Conservation (phyloP, 768 basidiomycete species). For the Agrocybe chaxingu region DNA sequence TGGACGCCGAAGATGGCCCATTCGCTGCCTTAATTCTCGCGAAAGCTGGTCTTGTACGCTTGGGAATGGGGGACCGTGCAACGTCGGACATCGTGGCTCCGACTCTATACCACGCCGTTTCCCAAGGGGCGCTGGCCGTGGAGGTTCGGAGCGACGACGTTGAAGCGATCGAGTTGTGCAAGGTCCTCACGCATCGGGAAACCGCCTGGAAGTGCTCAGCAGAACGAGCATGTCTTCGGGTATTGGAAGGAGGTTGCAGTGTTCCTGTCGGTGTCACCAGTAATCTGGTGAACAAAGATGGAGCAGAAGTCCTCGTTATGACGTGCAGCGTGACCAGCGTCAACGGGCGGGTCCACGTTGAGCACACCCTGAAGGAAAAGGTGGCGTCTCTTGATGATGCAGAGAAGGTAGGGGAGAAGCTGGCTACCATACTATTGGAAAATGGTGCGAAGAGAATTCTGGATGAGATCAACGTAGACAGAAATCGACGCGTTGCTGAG, state of each 20-base stretch:
- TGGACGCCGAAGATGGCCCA: slow-evolving; percentile 77
- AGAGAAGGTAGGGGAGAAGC: slow-evolving; percentile 60
- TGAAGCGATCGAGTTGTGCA: slow-evolving; percentile 60
- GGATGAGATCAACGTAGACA: slow-evolving; percentile 76
- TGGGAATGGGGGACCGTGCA: slow-evolving; percentile 71
- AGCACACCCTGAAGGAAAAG: slow-evolving; percentile 52
- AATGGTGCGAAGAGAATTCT: slow-evolving; percentile 77
- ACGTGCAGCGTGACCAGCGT: slow-evolving; percentile 85
- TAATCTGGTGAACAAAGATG: slow-evolving; percentile 32
- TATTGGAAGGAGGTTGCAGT: slow-evolving; percentile 94
- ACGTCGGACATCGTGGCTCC: slow-evolving; percentile 74
- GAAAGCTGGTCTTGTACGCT: slow-evolving; percentile 84
- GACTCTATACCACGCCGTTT: slow-evolving; percentile 82
- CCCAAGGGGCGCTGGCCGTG: slow-evolving; percentile 88
- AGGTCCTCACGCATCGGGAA: slow-evolving; percentile 67
- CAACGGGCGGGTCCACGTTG: slow-evolving; percentile 68
- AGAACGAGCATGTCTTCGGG: slow-evolving; percentile 85
- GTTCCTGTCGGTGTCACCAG: slow-evolving; percentile 89
- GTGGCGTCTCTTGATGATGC: slow-evolving; percentile 58
- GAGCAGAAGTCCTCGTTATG: slow-evolving; percentile 46
- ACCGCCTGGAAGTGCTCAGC: slow-evolving; percentile 78
- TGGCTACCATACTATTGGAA: slow-evolving; percentile 64
- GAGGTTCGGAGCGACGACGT: slow-evolving; percentile 75
- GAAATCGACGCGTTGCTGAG: slow-evolving; percentile 44
- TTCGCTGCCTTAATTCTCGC: slow-evolving; percentile 92